Base-by-base conservation (phyloP, 495 filamentous ascomycete genomes). In the Neurospora terricola region DNA sequence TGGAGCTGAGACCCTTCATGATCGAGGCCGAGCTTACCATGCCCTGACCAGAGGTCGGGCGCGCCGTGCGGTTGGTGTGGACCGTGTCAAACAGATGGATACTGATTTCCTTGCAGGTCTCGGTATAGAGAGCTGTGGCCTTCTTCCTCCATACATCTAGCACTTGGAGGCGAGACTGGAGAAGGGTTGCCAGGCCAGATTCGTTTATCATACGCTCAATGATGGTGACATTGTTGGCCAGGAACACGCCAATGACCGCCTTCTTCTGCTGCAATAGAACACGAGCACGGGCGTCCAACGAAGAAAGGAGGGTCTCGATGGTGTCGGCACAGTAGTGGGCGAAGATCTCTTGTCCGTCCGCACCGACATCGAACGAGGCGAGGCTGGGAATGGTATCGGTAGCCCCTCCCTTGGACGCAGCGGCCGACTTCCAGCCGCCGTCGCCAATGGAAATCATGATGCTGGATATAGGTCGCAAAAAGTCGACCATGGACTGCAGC, bases 401-500 rank as follows among this genome's bases (percentile, higher is more conserved):
- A 16, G 85, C 88, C 45, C 86, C 87, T 9, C 84, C 86, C 38
- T 82, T 80, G 23, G 85, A 76, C 0, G 85, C 80, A 21, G 81
- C 78, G 1, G 78, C 80, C 9, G 86, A 81, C 38, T 88, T 89
- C 96, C 96, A 99, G 70, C 96, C 96, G 6, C 94, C 93, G 78
- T 97, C 94, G 23, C 96, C 96, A 5, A 99, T 83, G 3, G 94
- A 96, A 16, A 95, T 90, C 85, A 98, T 88, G 75, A 99, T 92
- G 72, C 93, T 94, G 27, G 92, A 92, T 21, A 98, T 87, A 10
- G 95, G 92, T n/a, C 89, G 87, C 5, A 94, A 88, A 83, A 97
- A 98, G 66, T 91, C 89, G 18, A 94, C 91, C 87, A 99, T 90
- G 30, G 91, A 92, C 74, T 93, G 89, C 36, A 99, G 85, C 34